These are phyloP conservation scores for Blastobotrys chiropterorum DNA, from an alignment of 805 yeast species.

Conservation along the genomic window DNA sequence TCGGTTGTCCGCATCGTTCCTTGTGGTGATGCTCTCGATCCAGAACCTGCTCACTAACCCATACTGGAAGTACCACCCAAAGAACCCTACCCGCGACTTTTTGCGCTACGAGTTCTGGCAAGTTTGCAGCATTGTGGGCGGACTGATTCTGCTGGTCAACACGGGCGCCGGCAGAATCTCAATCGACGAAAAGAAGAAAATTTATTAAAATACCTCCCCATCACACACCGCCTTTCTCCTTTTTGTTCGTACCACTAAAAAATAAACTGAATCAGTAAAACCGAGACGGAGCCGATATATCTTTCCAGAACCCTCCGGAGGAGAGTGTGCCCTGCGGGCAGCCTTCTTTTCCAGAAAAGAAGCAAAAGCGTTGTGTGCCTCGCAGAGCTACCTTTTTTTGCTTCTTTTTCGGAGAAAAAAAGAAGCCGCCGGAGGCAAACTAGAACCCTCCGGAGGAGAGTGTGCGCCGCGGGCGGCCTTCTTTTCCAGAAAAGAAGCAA, in stretches of 20 bases:
- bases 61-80: constrained; percentile 74
- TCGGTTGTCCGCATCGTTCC: constrained; percentile 67
- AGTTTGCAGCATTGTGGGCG: constrained; percentile 91
- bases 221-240: not conserved
- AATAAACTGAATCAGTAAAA: not conserved
- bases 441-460: too few relatives aligned
- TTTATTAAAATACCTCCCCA: too few relatives aligned
- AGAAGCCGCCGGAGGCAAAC: too few relatives aligned
- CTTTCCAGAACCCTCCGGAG: too few relatives aligned
- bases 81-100: constrained; percentile 78
- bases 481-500: too few relatives aligned
- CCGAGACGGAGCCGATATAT: too few relatives aligned
- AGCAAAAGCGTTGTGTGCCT: too few relatives aligned
- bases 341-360: too few relatives aligned
- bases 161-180: constrained; percentile 96
- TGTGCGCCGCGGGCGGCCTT: too few relatives aligned
- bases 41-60: constrained; percentile 79
- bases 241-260: not conserved
- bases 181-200: constrained; percentile 92
- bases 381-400: too few relatives aligned
- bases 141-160: constrained; percentile 79
- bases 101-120: constrained; percentile 91
- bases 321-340: too few relatives aligned
- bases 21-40: constrained; percentile 61
- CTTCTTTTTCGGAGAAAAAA: too few relatives aligned